phyloP scores from a whole-genome alignment of 192 early-diverging fungal genomes.

The Lunasporangiospora selenospora region DNA sequence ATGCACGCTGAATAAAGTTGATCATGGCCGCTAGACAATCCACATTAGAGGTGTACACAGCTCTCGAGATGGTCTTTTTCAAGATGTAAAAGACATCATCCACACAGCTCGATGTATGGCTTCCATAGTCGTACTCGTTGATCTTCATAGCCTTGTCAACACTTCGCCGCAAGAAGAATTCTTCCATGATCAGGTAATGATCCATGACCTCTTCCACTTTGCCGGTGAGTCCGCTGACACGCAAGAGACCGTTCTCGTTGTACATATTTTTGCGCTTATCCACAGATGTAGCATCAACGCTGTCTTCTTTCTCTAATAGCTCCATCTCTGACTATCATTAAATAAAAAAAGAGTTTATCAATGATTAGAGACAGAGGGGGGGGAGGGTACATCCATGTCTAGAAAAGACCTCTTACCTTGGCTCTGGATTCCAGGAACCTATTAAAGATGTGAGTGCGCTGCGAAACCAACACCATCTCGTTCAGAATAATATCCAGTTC shows the following conservation, averaged over 20 bases:
- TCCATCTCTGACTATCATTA: conserved; percentile 42
- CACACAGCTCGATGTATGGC: conserved; percentile 69
- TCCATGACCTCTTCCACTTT: conserved; percentile 69
- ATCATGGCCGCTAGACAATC: conserved; percentile 74
- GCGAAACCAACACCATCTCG: conserved; percentile 85
- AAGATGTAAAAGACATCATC: conserved; percentile 96
- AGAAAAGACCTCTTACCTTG: conserved; percentile 43
- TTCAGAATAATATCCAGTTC: conserved; percentile 80
- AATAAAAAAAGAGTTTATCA: conserved; percentile 2
- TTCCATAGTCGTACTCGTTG: conserved; percentile 61
- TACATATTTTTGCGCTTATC: conserved; percentile 51
- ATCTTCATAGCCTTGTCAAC: conserved; percentile 82
- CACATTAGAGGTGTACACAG: conserved; percentile 75
- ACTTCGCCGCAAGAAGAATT: conserved; percentile 73
- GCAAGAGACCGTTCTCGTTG: conserved; percentile 63
- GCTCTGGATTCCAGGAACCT: conserved; percentile 87
- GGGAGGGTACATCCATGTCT: conserved; percentile 7
- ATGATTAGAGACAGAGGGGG: too few relatives aligned
- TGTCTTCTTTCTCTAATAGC: conserved; percentile 23
- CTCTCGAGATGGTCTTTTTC: conserved; percentile 74
- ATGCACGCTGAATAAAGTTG: conserved; percentile 64
- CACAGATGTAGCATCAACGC: conserved; percentile 22
- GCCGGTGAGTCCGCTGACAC: conserved; percentile 62
- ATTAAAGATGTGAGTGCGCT: conserved; percentile 78
- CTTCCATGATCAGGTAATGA: conserved; percentile 75